These are phyloP conservation scores for Trypanosomatidae sp. DNA, from an alignment of 208 protist species.

Conservation along the genomic window DNA sequence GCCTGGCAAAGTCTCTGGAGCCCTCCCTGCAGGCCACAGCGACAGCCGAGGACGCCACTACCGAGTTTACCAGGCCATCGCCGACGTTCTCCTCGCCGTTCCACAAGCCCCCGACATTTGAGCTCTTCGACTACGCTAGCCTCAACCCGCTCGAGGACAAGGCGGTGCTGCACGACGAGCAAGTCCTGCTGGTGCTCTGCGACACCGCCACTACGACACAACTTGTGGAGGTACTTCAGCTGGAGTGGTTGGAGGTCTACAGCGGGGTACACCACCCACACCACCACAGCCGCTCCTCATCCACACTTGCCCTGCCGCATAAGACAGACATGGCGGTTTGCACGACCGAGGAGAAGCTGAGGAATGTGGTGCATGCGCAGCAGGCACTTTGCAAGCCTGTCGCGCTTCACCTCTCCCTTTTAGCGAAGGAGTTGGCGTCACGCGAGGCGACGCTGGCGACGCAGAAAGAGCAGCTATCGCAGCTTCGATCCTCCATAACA, in stretches of 20 bases:
- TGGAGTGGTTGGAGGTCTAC: constrained; percentile 32
- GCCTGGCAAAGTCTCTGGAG: constrained; percentile 4
- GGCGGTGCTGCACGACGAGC: constrained; percentile 16
- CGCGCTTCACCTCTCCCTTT: constrained; percentile 16
- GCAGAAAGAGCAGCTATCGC: constrained; percentile 5
- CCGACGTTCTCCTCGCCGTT: background rate
- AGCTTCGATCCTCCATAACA: constrained; percentile 1
- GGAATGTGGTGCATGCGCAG: constrained; percentile 23
- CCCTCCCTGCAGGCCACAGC: background rate
- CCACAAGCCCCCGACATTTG: constrained; percentile 9
- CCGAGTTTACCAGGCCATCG: background rate
- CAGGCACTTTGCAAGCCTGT: constrained; percentile 20
- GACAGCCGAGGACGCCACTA: background rate
- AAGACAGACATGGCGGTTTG: constrained; percentile 29
- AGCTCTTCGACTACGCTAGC: constrained; percentile 22
- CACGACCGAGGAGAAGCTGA: constrained; percentile 29
- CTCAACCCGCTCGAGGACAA: constrained; percentile 16
- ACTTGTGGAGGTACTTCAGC: constrained; percentile 31
- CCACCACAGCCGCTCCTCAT: background rate
- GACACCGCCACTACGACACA: constrained; percentile 10
- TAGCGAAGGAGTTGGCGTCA: constrained; percentile 9
- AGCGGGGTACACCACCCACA: constrained; percentile 16
- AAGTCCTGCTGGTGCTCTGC: constrained; percentile 26
- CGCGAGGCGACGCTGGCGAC: constrained; percentile 1
- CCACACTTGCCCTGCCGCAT: background rate